phyloP scores from a whole-genome alignment of 2,329 filamentous ascomycete species.

The Sarocladiaceae sp. region DNA sequence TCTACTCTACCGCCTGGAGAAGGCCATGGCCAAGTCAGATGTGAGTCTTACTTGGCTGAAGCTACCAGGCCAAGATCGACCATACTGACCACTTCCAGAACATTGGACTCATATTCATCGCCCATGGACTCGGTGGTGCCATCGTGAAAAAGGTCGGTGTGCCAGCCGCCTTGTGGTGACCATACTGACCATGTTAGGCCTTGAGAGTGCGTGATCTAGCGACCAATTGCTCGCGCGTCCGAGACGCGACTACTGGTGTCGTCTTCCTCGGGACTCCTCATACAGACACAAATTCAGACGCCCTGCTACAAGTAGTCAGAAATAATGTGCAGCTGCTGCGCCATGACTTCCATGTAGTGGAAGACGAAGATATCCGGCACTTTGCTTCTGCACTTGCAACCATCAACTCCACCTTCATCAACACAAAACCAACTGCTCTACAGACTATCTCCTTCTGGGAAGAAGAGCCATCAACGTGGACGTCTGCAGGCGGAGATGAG shows the following conservation, averaged over 20 bases:
- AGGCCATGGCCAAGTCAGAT: conserved; percentile 12
- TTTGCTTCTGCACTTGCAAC: conserved; percentile 17
- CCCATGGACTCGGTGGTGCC: conserved; percentile 20
- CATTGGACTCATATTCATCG: conserved; percentile 18
- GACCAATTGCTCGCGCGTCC: background rate
- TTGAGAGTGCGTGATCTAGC: background rate
- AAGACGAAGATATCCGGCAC: conserved; percentile 16
- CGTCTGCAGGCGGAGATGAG: background rate
- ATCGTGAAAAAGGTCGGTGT: conserved; percentile 20
- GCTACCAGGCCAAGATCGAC: background rate
- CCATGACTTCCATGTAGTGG: background rate
- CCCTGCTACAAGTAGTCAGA: conserved; percentile 16
- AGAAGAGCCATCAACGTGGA: conserved; percentile 2
- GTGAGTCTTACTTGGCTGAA: conserved; percentile 7
- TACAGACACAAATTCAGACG: conserved; percentile 16
- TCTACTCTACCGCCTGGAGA: conserved; percentile 15
- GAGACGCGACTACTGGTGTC: conserved; percentile 11
- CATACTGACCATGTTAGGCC: background rate
- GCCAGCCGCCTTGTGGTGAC: background rate
- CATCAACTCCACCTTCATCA: conserved; percentile 15
- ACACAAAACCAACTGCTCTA: conserved; percentile 9
- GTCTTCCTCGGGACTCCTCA: conserved; percentile 21
- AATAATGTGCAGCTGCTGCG: conserved; percentile 12
- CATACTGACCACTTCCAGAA: conserved; percentile 12
- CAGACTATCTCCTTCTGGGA: conserved; percentile 14